Conservation (phyloP, 345 rosid genomes). For the Lenwebbia sp. region DNA sequence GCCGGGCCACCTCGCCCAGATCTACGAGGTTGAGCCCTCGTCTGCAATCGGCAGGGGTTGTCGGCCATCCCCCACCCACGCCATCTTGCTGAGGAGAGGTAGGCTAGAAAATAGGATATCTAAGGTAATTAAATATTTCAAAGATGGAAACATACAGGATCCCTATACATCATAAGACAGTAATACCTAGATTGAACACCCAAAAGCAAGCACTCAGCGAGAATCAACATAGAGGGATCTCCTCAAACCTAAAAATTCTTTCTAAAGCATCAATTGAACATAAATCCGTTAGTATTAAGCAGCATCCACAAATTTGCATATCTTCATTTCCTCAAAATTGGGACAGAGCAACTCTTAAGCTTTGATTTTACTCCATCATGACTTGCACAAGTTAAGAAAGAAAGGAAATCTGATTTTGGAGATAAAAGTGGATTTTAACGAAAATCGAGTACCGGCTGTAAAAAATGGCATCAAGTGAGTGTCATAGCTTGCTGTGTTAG, state of each 20-base stretch:
- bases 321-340: not conserved
- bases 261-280: not conserved
- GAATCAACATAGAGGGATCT: not conserved
- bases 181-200: not conserved
- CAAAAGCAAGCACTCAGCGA: not conserved
- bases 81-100: too few relatives aligned
- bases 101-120: too few relatives aligned
- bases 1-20: too few relatives aligned
- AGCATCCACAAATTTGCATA: not conserved
- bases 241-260: not conserved
- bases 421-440: not conserved
- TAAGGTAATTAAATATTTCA: too few relatives aligned
- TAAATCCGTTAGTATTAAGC: not conserved
- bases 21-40: too few relatives aligned
- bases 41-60: too few relatives aligned
- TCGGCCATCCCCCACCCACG: too few relatives aligned
- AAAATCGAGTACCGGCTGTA: not conserved
- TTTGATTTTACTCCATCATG: not conserved
- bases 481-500: not conserved
- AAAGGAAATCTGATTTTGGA: not conserved
- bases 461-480: not conserved
- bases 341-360: not conserved
- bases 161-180: too few relatives aligned
- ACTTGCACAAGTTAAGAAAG: not conserved
- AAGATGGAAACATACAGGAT: too few relatives aligned